phyloP scores from a whole-genome alignment of 192 early-diverging fungal genomes.

The Glomus cerebriforme region DNA sequence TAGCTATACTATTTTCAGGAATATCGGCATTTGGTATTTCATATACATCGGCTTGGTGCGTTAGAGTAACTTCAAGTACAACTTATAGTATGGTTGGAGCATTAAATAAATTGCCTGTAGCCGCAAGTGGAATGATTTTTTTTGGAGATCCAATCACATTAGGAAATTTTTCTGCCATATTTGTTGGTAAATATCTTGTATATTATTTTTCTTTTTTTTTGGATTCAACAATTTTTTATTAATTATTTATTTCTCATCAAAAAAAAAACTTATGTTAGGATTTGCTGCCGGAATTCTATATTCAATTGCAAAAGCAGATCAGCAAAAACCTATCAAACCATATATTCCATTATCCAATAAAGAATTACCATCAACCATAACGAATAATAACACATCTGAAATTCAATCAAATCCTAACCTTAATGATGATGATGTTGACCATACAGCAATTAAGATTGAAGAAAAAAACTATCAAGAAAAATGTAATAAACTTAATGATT shows the following conservation, averaged over 20 bases:
- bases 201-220: neutral
- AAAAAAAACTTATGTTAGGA: neutral
- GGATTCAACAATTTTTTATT: neutral
- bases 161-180: constrained; percentile 82
- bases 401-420: neutral
- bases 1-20: constrained; percentile 77
- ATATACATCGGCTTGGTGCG: constrained; percentile 82
- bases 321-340: neutral
- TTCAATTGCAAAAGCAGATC: neutral
- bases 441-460: neutral
- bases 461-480: neutral
- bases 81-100: constrained; percentile 98
- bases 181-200: constrained; percentile 61
- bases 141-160: constrained; percentile 85
- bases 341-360: neutral
- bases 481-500: neutral
- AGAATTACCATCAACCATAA: neutral
- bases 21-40: constrained; percentile 89
- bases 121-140: constrained; percentile 92
- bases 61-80: constrained; percentile 74
- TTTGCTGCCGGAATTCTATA: neutral
- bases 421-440: neutral
- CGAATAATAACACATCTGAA: neutral
- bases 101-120: constrained; percentile 97
- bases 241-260: neutral